Base-by-base conservation (phyloP, 306 rosid genomes). In the Quercus rubra region DNA sequence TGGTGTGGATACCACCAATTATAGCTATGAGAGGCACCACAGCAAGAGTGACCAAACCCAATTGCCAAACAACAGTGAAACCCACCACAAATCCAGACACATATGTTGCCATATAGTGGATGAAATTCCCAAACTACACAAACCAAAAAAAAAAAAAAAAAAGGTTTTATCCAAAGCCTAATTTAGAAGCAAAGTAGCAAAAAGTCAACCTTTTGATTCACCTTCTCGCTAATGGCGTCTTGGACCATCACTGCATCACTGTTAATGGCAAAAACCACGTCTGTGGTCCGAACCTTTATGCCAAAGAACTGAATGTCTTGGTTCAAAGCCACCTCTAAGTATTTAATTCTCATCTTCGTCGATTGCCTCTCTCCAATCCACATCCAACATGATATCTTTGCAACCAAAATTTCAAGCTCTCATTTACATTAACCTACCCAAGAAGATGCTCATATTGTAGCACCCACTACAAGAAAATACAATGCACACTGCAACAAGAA, bases 361-460 rank as follows among this genome's bases (percentile, higher is more conserved):
- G 99, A 88, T 81, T 95, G 99, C 8, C 99, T 59, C 84, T 95
- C 99, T 59, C 99, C 99, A 0, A 89, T 95, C 99, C 99, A 95
- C 99, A 95, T 92, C 99, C 99, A 95, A 87, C 99, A 95, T 0
- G 99, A 95, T 82, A 95, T 95, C 89, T 95, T 98, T 95, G 90
- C 91, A 73, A 72, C 27, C 17, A 74, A 77, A 77, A 55, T 52
- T 66, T 23, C 63, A 58, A 70, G 19, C 51, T 66, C 56, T 75
- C 76, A 30, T 10, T 71, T 27, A 63, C 82, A 72, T 66, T 70
- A 70, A 74, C 99, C 99, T 35, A 98, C 99, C 99, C 99, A 95
- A 35, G 99, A 95, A 6, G 98, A 93, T 18, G 96, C 99, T 97
- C 99, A 95, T 67, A 95, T 91, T 43, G 99, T 97, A 89, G 99